Evolutionary conservation across 1,139 yeast species (phyloP).

Genomic region (Hemisphaericaspora subhashii): DNA sequence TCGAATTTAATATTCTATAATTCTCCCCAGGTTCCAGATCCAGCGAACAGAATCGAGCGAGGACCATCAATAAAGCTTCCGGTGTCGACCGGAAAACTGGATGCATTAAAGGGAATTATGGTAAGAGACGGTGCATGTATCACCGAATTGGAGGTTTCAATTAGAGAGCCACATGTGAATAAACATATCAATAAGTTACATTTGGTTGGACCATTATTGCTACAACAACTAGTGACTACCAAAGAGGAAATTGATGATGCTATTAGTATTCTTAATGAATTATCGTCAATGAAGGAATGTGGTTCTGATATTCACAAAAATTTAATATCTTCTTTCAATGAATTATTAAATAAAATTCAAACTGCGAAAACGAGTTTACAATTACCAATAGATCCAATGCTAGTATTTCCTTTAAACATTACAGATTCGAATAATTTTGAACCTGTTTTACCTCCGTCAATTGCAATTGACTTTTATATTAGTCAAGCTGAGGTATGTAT

Average conservation of each 20-base stretch:
- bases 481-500: conserved; percentile 48
- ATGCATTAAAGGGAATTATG: conserved; percentile 41
- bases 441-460: conserved; percentile 32
- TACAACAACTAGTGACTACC: conserved; percentile 36
- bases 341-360: conserved; percentile 29
- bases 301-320: conserved; percentile 18
- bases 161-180: conserved; percentile 35
- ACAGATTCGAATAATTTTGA: conserved; percentile 27
- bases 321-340: conserved; percentile 26
- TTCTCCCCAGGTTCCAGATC: conserved; percentile 40
- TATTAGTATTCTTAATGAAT: conserved; percentile 24
- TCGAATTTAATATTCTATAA: conserved; percentile 38
- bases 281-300: conserved; percentile 12
- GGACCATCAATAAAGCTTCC: conserved; percentile 46
- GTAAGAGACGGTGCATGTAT: conserved; percentile 44
- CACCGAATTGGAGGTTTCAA: conserved; percentile 28
- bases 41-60: conserved; percentile 24
- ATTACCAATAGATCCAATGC: conserved; percentile 42
- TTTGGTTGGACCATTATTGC: conserved; percentile 30
- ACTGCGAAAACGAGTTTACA: conserved; percentile 39
- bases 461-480: conserved; percentile 42
- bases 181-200: conserved; percentile 27
- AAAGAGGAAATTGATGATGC: conserved; percentile 34
- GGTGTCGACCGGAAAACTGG: conserved; percentile 39
- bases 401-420: conserved; percentile 42